Conservation (phyloP, 2,329 filamentous ascomycete genomes). For the Didymella keratinophila region DNA sequence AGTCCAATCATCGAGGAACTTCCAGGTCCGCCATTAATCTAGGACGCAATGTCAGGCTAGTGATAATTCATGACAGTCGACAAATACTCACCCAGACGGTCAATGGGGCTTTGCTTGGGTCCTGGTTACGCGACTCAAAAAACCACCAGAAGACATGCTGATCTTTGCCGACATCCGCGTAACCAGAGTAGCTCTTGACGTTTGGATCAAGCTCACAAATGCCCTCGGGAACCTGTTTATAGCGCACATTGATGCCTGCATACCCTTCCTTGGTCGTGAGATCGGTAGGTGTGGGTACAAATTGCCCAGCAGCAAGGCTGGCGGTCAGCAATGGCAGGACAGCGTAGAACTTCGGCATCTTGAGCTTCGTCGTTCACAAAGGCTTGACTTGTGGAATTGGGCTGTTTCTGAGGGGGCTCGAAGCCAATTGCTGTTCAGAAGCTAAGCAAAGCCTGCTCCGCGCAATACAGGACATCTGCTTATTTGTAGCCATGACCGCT, state of each 20-base stretch:
- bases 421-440: background rate
- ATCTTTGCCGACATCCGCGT: constrained; percentile 61
- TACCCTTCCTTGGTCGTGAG: constrained; percentile 55
- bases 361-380: background rate
- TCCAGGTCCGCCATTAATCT: constrained; percentile 64
- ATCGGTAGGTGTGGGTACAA: constrained; percentile 56
- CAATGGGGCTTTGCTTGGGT: constrained; percentile 62
- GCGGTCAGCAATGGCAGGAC: constrained; percentile 31
- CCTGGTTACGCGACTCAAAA: constrained; percentile 62
- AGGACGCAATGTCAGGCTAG: background rate
- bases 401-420: background rate
- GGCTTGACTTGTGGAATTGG: background rate
- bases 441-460: background rate
- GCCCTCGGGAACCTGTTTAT: constrained; percentile 63
- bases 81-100: constrained; percentile 58
- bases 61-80: too few species aligned
- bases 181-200: constrained; percentile 65
- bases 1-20: constrained; percentile 65
- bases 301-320: constrained; percentile 47
- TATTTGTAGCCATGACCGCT: background rate
- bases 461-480: background rate
- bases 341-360: constrained; percentile 20
- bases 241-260: constrained; percentile 62
- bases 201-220: constrained; percentile 65
- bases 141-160: constrained; percentile 66